These are phyloP conservation scores for Rutidosis leptorrhynchoides DNA, from an alignment of 129 eudicot genomes.

Conservation along the genomic window DNA sequence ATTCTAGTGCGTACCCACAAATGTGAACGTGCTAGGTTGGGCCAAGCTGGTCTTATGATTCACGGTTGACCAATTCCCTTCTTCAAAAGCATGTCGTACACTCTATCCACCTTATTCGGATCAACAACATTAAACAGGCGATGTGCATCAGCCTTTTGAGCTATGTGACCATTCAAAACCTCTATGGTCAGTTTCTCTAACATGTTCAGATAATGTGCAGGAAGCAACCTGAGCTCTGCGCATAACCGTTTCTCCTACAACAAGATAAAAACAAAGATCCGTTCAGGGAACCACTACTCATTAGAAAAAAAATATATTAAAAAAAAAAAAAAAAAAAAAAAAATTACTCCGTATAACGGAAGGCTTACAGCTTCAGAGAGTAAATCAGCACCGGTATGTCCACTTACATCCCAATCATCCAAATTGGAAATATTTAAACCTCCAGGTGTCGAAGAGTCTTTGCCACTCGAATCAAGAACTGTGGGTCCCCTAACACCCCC, in stretches of 20 bases:
- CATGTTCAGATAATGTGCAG: constrained; percentile 80
- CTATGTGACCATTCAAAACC: constrained; percentile 58
- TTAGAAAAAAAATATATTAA: neutral
- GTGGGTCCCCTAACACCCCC: constrained; percentile 19
- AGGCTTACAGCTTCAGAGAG: constrained; percentile 80
- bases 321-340: neutral
- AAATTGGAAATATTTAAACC: constrained; percentile 36
- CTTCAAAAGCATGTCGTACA: constrained; percentile 75
- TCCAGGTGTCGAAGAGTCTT: constrained; percentile 42
- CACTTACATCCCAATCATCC: constrained; percentile 81
- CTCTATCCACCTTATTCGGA: constrained; percentile 77
- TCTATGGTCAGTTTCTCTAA: constrained; percentile 70
- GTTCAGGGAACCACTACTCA: neutral
- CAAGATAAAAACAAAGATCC: neutral
- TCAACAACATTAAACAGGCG: constrained; percentile 79
- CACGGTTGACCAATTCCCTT: constrained; percentile 67
- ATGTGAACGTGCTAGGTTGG: constrained; percentile 11
- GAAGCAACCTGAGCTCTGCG: constrained; percentile 68
- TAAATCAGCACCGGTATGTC: constrained; percentile 72
- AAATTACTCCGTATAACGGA: constrained; percentile 52
- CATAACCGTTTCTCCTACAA: constrained; percentile 83
- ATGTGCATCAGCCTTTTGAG: constrained; percentile 75
- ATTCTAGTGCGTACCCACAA: constrained; percentile 9
- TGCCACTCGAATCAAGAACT: constrained; percentile 25
- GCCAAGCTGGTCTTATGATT: constrained; percentile 38